Evolutionary conservation across 768 basidiomycete species (phyloP).

Genomic region (Pleurotus eryngii): DNA sequence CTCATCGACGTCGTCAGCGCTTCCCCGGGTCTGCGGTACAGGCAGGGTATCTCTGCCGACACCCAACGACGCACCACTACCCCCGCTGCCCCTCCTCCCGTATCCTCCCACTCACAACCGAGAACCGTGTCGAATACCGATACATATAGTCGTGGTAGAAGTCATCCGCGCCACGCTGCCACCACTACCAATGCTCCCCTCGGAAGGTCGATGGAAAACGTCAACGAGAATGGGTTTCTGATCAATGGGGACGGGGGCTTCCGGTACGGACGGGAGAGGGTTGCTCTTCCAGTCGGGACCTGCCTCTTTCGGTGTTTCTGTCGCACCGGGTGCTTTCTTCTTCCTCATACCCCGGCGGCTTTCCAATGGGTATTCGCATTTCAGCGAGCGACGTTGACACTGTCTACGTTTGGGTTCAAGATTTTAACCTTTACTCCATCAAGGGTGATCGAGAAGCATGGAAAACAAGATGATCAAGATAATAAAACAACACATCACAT

Average conservation of each 20-base stretch:
- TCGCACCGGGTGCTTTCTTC: slow-evolving; percentile 29
- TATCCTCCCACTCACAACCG: too few species aligned
- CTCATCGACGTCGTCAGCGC: too few species aligned
- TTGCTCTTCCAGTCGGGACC: slow-evolving; percentile 16
- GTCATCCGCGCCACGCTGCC: too few species aligned
- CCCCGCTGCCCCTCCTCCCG: too few species aligned
- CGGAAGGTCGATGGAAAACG: slow-evolving; percentile 5
- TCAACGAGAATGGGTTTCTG: neutral
- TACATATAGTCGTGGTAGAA: too few species aligned
- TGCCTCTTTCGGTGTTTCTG: slow-evolving; percentile 20
- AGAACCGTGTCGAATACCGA: too few species aligned
- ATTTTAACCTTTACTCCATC: slow-evolving; percentile 16
- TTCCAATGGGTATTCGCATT: slow-evolving; percentile 68
- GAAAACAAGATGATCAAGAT: slow-evolving; percentile 5
- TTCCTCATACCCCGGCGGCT: slow-evolving; percentile 68
- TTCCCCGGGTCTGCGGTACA: too few species aligned
- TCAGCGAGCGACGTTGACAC: slow-evolving; percentile 65
- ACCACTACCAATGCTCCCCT: too few species aligned
- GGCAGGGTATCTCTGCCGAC: too few species aligned
- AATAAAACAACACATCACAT: too few species aligned
- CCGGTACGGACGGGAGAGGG: neutral
- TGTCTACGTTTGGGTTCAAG: slow-evolving; percentile 41
- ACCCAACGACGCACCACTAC: too few species aligned
- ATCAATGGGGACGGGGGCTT: neutral
- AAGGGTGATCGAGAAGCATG: slow-evolving; percentile 11